phyloP scores from a whole-genome alignment of 257 asterid species.

The Gynochthodes officinalis region DNA sequence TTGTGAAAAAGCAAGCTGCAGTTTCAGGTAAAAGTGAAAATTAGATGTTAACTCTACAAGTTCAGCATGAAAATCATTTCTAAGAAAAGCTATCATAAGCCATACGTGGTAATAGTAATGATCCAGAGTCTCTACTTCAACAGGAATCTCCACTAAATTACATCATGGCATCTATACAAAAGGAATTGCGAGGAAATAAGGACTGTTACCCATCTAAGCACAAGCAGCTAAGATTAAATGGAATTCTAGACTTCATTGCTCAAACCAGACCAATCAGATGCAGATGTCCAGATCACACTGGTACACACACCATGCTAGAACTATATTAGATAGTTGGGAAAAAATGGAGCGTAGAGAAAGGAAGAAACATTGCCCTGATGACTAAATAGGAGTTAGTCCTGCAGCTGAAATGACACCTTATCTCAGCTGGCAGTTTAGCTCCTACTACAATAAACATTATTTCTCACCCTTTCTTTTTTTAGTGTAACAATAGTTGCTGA shows the following conservation, averaged over 20 bases:
- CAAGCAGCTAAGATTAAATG: not conserved
- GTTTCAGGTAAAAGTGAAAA: slow-evolving; percentile 12
- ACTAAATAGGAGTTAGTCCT: not conserved
- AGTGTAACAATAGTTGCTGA: too few species aligned
- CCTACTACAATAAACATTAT: not conserved
- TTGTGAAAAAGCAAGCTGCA: slow-evolving; percentile 75
- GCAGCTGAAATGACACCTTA: not conserved
- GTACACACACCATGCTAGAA: too few species aligned
- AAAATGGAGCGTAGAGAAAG: not conserved
- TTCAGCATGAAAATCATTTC: not conserved
- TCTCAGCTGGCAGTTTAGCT: not conserved
- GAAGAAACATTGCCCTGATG: not conserved
- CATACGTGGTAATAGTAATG: slow-evolving; percentile 73
- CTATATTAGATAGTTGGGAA: not conserved
- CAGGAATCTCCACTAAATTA: slow-evolving; percentile 70
- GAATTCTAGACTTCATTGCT: not conserved
- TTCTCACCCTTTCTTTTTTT: too few species aligned
- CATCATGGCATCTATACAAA: slow-evolving; percentile 50
- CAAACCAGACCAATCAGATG: not conserved
- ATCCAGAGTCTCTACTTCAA: slow-evolving; percentile 71
- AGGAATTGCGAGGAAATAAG: not conserved
- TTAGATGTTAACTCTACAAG: not conserved
- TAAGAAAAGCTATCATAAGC: not conserved
- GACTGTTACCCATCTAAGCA: not conserved
- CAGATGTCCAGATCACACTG: too few species aligned